A percentile compares a stretch with the other conserved stretches of the same genome.
These are phyloP conservation scores for Triticum dicoccoides DNA, from an alignment of 176 grass and related monocot species.

Conservation along the genomic window DNA sequence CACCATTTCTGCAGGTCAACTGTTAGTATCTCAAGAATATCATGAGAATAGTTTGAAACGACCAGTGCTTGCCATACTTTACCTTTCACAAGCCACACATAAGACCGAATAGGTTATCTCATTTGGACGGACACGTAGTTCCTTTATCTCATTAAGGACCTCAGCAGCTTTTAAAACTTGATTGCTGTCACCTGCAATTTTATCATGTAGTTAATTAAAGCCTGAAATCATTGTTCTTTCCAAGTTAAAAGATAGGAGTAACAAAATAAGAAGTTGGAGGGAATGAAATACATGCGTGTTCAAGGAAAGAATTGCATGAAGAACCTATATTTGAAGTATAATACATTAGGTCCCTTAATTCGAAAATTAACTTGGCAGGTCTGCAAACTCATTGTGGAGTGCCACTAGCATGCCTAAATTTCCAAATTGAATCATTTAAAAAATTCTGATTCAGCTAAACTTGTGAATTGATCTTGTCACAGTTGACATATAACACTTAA, in stretches of 20 bases:
- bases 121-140: slow-evolving; percentile 69
- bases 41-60: slow-evolving; percentile 31
- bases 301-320: neutral
- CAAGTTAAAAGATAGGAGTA: slow-evolving; percentile 11
- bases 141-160: slow-evolving; percentile 75
- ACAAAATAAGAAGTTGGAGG: slow-evolving; percentile 1
- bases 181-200: slow-evolving; percentile 81
- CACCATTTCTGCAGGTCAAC: slow-evolving; percentile 60
- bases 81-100: slow-evolving; percentile 94
- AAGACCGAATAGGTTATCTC: slow-evolving; percentile 92
- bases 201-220: slow-evolving; percentile 17
- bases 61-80: slow-evolving; percentile 31
- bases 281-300: neutral
- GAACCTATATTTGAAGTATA: slow-evolving; percentile 1
- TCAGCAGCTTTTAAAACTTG: slow-evolving; percentile 66
- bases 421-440: neutral
- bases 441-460: neutral
- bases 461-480: neutral
- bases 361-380: neutral
- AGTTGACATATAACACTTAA: neutral
- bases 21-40: slow-evolving; percentile 32
- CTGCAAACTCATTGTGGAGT: neutral
- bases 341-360: neutral
- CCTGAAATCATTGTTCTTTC: neutral
- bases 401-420: slow-evolving; percentile 9